These are phyloP conservation scores for Verticillium albo-atrum DNA, from an alignment of 2,329 filamentous ascomycete genomes.

Conservation along the genomic window DNA sequence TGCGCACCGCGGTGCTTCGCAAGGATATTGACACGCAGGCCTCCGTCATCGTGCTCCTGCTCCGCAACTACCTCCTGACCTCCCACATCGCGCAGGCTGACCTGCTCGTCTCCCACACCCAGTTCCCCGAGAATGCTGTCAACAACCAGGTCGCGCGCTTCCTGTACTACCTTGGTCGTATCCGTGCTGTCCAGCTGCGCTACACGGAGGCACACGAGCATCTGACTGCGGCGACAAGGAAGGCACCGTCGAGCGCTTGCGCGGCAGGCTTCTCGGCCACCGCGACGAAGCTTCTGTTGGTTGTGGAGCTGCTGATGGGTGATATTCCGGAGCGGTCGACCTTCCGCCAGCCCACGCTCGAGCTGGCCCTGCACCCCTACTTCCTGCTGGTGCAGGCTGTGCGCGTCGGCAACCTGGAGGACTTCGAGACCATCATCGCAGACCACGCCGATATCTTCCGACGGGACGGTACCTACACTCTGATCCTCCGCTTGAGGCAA, in stretches of 20 bases:
- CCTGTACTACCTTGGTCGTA: slow-evolving; percentile 94
- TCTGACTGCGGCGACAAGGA: slow-evolving; percentile 86
- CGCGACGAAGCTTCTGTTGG: slow-evolving; percentile 91
- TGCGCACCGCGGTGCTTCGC: slow-evolving; percentile 90
- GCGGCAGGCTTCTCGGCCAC: slow-evolving; percentile 94
- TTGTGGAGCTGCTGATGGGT: slow-evolving; percentile 96
- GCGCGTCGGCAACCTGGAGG: slow-evolving; percentile 90
- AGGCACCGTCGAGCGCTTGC: slow-evolving; percentile 84
- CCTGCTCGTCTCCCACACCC: slow-evolving; percentile 89
- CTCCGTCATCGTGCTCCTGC: slow-evolving; percentile 87
- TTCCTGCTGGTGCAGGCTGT: slow-evolving; percentile 92
- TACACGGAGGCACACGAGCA: slow-evolving; percentile 98
- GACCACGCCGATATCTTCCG: slow-evolving; percentile 81
- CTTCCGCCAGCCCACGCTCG: slow-evolving; percentile 85
- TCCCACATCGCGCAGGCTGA: slow-evolving; percentile 97
- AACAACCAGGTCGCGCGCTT: slow-evolving; percentile 98
- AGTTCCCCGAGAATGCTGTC: slow-evolving; percentile 88
- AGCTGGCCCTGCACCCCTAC: slow-evolving; percentile 86
- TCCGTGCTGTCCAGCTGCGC: slow-evolving; percentile 90
- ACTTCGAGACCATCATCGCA: slow-evolving; percentile 83
- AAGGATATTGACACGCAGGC: slow-evolving; percentile 98
- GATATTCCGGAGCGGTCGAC: slow-evolving; percentile 94
- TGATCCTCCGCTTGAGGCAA: slow-evolving; percentile 90
- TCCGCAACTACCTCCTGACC: slow-evolving; percentile 93
- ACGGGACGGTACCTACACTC: slow-evolving; percentile 89